These are phyloP conservation scores for Coemansia sp. DNA, from an alignment of 192 early-diverging fungal species.

Conservation along the genomic window DNA sequence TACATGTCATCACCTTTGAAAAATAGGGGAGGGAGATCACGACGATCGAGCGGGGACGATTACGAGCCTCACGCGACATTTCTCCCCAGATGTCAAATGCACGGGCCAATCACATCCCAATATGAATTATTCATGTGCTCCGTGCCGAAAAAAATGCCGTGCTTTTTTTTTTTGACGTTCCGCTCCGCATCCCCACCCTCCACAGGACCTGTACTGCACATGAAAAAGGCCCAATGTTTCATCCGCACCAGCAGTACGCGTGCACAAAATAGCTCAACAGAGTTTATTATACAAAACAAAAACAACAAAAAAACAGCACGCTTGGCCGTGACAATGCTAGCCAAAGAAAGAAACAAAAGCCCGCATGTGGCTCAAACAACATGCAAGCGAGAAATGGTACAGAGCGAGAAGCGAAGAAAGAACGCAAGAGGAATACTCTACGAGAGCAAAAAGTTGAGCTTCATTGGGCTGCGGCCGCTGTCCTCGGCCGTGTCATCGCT, in stretches of 20 bases:
- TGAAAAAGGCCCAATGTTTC: constrained; percentile 5
- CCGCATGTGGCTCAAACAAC: not conserved
- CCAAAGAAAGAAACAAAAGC: not conserved
- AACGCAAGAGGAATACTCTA: not conserved
- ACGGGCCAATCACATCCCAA: constrained; percentile 1
- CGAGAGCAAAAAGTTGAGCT: constrained; percentile 41
- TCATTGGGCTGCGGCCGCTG: constrained; percentile 17
- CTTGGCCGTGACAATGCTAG: not conserved
- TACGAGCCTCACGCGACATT: not conserved
- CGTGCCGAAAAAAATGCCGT: not conserved
- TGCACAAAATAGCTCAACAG: constrained; percentile 3
- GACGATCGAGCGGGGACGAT: not conserved
- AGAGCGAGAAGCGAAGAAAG: not conserved
- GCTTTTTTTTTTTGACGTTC: not conserved
- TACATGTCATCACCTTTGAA: not conserved
- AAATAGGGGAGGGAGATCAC: not conserved
- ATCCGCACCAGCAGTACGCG: not conserved
- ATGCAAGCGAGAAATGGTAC: not conserved
- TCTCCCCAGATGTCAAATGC: not conserved
- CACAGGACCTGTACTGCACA: not conserved
- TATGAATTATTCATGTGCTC: not conserved
- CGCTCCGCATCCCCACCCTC: not conserved
- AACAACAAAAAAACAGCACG: not conserved
- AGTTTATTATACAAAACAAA: constrained; percentile 6
- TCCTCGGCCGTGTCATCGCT: constrained; percentile 20